Conservation (phyloP, 2,329 filamentous ascomycete genomes). For the Davidsoniella eucalypti region DNA sequence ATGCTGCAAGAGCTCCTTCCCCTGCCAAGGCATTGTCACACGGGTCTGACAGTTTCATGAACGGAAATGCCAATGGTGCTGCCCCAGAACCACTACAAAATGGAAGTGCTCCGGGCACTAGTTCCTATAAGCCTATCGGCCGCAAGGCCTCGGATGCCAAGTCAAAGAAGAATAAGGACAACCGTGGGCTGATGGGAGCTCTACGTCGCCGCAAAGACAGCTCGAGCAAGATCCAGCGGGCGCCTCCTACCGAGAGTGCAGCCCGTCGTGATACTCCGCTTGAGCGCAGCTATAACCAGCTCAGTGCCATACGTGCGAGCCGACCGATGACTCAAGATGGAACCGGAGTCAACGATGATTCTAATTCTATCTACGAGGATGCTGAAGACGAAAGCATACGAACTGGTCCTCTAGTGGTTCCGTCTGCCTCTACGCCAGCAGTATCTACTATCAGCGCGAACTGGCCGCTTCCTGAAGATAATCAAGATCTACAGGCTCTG, state of each 20-base stretch:
- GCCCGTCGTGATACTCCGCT: constrained; percentile 45
- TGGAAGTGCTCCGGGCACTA: no score
- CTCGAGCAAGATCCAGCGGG: constrained; percentile 35
- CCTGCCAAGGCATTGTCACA: constrained; percentile 21
- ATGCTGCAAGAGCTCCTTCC: constrained; percentile 18
- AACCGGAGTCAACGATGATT: neutral
- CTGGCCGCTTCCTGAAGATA: constrained; percentile 5
- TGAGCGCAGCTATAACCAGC: constrained; percentile 39
- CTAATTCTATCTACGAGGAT: neutral
- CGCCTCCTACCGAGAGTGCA: constrained; percentile 36
- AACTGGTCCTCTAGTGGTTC: neutral
- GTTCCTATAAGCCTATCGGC: constrained; percentile 14
- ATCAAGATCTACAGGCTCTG: neutral
- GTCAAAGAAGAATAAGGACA: constrained; percentile 13
- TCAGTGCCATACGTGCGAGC: constrained; percentile 25
- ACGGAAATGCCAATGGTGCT: neutral
- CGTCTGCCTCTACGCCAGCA: neutral
- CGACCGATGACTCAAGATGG: constrained; percentile 11
- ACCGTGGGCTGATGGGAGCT: constrained; percentile 33
- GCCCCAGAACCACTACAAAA: neutral
- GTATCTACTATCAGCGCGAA: neutral
- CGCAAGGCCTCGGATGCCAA: constrained; percentile 14
- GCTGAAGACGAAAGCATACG: neutral
- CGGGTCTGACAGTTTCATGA: neutral
- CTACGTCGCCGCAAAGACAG: constrained; percentile 45